phyloP scores from a whole-genome alignment of 1,139 yeast species.

The Debaryomyces singareniensis region DNA sequence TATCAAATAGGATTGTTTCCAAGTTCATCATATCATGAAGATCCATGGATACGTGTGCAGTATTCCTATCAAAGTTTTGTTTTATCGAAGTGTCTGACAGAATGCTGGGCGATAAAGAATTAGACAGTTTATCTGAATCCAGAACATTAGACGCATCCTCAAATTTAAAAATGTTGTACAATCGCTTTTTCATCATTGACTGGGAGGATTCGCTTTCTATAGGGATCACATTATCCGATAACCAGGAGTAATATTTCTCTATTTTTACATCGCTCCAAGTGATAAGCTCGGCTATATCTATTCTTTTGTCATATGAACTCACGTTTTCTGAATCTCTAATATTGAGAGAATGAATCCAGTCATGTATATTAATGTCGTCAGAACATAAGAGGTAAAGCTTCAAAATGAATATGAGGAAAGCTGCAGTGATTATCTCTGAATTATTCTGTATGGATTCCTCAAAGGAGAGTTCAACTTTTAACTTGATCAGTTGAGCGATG shows the following conservation, averaged over 20 bases:
- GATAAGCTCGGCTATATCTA: constrained; percentile 16
- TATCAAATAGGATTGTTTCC: too few species aligned
- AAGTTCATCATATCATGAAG: too few species aligned
- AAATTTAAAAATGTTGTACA: constrained; percentile 28
- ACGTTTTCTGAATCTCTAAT: constrained; percentile 16
- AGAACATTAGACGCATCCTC: constrained; percentile 9
- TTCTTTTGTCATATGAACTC: constrained; percentile 9
- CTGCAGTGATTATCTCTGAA: constrained; percentile 26
- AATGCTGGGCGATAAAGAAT: too few species aligned
- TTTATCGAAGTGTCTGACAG: too few species aligned
- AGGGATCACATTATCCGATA: constrained; percentile 27
- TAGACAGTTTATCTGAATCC: too few species aligned
- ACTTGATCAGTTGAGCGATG: constrained; percentile 8
- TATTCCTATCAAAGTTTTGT: too few species aligned
- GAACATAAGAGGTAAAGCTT: constrained; percentile 22
- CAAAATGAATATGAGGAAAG: constrained; percentile 18
- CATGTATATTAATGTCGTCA: constrained; percentile 7
- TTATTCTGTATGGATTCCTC: constrained; percentile 5
- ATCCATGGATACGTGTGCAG: too few species aligned
- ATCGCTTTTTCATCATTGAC: constrained; percentile 26
- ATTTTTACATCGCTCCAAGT: constrained; percentile 36
- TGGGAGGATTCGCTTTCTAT: constrained; percentile 15
- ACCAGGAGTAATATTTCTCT: constrained; percentile 35
- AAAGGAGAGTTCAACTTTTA: constrained; percentile 5
- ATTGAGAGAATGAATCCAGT: constrained; percentile 18